Base-by-base conservation (phyloP, 225 moss, liverwort and hornwort genomes). In the Sphagnum contortum region DNA sequence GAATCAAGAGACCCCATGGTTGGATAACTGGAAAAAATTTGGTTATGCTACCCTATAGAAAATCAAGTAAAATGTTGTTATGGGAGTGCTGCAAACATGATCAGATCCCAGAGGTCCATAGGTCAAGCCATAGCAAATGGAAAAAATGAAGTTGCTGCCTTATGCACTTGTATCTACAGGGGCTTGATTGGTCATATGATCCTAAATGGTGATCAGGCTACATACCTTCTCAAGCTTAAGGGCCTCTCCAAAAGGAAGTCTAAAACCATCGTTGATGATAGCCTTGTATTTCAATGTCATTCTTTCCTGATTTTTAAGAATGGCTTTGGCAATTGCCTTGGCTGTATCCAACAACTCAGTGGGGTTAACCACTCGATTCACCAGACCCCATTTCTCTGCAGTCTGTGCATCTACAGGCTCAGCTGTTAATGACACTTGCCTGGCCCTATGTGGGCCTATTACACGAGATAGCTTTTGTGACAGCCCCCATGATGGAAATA, bases 311-410 rank as follows among this genome's bases (percentile, higher is more conserved):
- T 91, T 90, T 62, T 76, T 91, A 48, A 91, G 48, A 63, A 98
- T 98, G 62, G 81, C 85, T 64, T 98, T 77, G 52, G 90, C 96
- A 78, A 92, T 81, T 54, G 70, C 65, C 72, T 74, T 75, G 5
- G 89, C 90, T 56, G 85, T 68, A 57, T 71, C 71, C 76, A 93
- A 62, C 55, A 98, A 85, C 61, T 98, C 90, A 5, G 79, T 72
- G 4, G 88, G 85, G 4, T 74, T 69, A 50, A 93, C 96, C 44
- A 98, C 90, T 64, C 88, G 81, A 73, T 79, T 98, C 65, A 98
- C 93, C 45, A 98, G 72, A 50, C 96, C 96, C 96, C 96, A 98
- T 54, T 82, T 92, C 75, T 98, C 88, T n/a, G 96, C 96, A 50
- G 81, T 88, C 57, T 72, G 70, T 56, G 90, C 87, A 75, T 98